These are phyloP conservation scores for Populus ilicifolia DNA, from an alignment of 345 rosid species.

Conservation along the genomic window DNA sequence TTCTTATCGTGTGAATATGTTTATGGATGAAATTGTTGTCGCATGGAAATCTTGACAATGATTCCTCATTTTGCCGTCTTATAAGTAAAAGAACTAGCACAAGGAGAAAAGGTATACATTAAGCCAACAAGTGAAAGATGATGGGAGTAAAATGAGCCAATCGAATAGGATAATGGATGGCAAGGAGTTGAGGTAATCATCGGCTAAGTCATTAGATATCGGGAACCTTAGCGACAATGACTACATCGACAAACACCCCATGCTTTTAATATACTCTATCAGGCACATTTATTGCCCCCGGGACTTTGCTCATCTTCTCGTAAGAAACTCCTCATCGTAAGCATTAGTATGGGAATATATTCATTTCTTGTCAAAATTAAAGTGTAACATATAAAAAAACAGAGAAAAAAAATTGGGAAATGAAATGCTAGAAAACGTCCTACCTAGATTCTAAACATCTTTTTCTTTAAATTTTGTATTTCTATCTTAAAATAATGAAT, in stretches of 20 bases:
- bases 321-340: neutral
- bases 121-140: neutral
- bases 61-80: no score
- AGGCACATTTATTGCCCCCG: constrained; percentile 1
- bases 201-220: neutral
- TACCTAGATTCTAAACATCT: no score
- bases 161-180: neutral
- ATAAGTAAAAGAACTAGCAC: neutral
- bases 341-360: neutral
- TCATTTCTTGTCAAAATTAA: constrained; percentile 3
- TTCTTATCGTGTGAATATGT: no score
- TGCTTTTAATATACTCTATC: neutral
- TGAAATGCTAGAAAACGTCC: no score
- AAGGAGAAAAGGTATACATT: constrained; percentile 2
- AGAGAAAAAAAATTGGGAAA: no score
- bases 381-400: no score
- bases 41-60: no score
- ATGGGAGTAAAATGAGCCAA: neutral
- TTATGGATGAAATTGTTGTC: no score
- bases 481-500: no score
- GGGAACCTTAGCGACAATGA: constrained; percentile 9
- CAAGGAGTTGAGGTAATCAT: neutral
- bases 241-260: constrained; percentile 12
- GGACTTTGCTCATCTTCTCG: constrained; percentile 8
- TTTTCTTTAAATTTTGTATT: no score